Percentiles rank a stretch among this genome's conserved stretches.
These are phyloP conservation scores for Neopestalotiopsis sp. DNA, from an alignment of 2,329 filamentous ascomycete species.

Conservation along the genomic window DNA sequence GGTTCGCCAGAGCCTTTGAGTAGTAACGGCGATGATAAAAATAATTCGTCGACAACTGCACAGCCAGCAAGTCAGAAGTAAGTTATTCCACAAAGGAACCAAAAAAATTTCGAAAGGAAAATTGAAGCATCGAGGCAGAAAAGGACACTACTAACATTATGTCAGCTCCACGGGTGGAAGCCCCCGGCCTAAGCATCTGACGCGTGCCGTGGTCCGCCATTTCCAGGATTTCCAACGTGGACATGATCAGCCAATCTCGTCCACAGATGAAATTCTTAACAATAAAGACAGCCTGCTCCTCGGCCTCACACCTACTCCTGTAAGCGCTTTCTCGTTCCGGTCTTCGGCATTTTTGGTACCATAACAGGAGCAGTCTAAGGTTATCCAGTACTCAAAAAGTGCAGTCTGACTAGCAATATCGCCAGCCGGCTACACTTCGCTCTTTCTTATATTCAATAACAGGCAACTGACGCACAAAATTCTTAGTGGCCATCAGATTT, in stretches of 20 bases:
- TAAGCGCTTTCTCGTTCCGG: too few relatives aligned
- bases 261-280: constrained; percentile 16
- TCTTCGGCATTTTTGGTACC: too few relatives aligned
- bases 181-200: constrained; percentile 14
- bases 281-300: constrained; percentile 24
- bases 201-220: constrained; percentile 15
- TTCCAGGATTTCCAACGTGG: constrained; percentile 18
- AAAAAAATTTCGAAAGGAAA: background rate
- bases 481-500: constrained; percentile 20
- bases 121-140: background rate
- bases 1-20: background rate
- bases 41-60: background rate
- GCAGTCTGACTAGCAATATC: too few relatives aligned
- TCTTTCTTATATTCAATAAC: too few relatives aligned
- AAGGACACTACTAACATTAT: background rate
- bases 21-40: background rate
- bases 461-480: too few relatives aligned
- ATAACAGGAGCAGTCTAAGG: too few relatives aligned
- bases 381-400: too few relatives aligned
- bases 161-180: background rate
- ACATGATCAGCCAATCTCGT: constrained; percentile 3
- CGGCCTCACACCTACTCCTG: constrained; percentile 26
- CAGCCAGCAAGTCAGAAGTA: background rate
- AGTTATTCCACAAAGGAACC: background rate
- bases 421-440: too few relatives aligned